Evolutionary conservation across 2,329 filamentous ascomycete species (phyloP).

Genomic region (Neophaeococcomyces aloes): DNA sequence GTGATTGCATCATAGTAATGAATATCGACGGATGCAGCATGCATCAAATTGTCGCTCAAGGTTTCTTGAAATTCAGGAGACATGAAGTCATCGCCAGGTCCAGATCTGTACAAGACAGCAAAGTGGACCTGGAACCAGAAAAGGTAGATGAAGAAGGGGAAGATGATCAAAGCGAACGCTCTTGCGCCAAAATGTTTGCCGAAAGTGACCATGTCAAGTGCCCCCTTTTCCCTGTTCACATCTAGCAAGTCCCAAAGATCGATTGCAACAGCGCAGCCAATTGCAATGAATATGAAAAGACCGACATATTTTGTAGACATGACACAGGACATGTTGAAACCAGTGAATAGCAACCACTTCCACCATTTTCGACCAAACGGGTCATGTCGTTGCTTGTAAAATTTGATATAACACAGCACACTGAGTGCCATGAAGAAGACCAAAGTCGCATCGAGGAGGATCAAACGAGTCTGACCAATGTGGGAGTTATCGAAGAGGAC

Average conservation of each 20-base stretch:
- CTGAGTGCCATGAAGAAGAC: slow-evolving; percentile 95
- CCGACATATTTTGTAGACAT: slow-evolving; percentile 99
- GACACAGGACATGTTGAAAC: slow-evolving; percentile 88
- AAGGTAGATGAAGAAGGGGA: slow-evolving; percentile 95
- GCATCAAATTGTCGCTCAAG: slow-evolving; percentile 86
- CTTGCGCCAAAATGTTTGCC: slow-evolving; percentile 83
- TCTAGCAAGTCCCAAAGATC: slow-evolving; percentile 93
- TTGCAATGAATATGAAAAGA: slow-evolving; percentile 91
- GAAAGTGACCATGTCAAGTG: slow-evolving; percentile 70
- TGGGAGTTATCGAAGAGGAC: slow-evolving; percentile 96
- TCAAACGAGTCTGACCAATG: slow-evolving; percentile 89
- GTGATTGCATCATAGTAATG: slow-evolving; percentile 84
- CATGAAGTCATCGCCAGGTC: slow-evolving; percentile 98
- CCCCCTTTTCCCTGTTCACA: slow-evolving; percentile 70
- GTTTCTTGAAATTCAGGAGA: slow-evolving; percentile 96
- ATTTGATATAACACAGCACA: slow-evolving; percentile 86
- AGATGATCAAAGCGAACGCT: slow-evolving; percentile 70
- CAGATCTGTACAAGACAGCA: slow-evolving; percentile 72
- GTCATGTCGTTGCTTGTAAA: slow-evolving; percentile 87
- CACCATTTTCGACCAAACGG: slow-evolving; percentile 96
- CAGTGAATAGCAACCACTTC: slow-evolving; percentile 97
- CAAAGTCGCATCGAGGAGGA: slow-evolving; percentile 85
- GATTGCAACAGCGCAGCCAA: slow-evolving; percentile 84
- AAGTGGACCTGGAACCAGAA: slow-evolving; percentile 99
- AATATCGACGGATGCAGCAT: slow-evolving; percentile 72